Percentiles rank a stretch among this genome's conserved stretches.
Conservation (phyloP, 2,329 filamentous ascomycete species). For the Trichoderma sp. region DNA sequence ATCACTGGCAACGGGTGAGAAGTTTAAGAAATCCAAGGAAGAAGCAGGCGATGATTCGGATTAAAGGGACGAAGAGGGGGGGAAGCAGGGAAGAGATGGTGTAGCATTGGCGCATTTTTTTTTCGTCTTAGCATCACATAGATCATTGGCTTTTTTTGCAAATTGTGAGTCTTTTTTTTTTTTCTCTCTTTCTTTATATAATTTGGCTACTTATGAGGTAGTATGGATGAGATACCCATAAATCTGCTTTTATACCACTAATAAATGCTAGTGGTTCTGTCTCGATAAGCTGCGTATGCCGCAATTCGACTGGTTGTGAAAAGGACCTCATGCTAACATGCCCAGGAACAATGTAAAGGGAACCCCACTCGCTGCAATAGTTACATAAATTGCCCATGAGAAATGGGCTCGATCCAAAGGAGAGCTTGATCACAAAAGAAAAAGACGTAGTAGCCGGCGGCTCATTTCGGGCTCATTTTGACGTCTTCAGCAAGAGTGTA, state of each 20-base stretch:
- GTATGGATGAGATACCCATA: slow-evolving; percentile 24
- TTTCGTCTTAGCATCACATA: not conserved
- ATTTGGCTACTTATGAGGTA: slow-evolving; percentile 15
- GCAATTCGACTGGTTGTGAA: not conserved
- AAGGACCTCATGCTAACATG: slow-evolving; percentile 2
- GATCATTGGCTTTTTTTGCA: slow-evolving; percentile 1
- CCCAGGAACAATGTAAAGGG: not conserved
- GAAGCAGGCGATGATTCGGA: slow-evolving; percentile 51
- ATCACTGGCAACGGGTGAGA: slow-evolving; percentile 72
- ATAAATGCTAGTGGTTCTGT: not conserved
- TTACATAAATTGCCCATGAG: not conserved
- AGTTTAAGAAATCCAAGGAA: slow-evolving; percentile 70
- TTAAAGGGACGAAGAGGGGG: slow-evolving; percentile 25
- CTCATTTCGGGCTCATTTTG: slow-evolving; percentile 38
- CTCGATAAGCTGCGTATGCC: not conserved
- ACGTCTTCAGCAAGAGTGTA: slow-evolving; percentile 57
- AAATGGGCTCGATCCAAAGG: not conserved
- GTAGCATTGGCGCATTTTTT: not conserved
- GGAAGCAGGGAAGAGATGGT: not conserved
- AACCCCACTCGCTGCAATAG: slow-evolving; percentile 10
- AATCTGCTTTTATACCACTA: slow-evolving; percentile 7
- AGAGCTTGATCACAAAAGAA: not conserved
- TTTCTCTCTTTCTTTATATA: not conserved
- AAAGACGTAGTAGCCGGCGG: not conserved
- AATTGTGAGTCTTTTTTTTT: slow-evolving; percentile 1